Base-by-base conservation (phyloP, 768 basidiomycete species). In the Termitomyces eurrhizus region DNA sequence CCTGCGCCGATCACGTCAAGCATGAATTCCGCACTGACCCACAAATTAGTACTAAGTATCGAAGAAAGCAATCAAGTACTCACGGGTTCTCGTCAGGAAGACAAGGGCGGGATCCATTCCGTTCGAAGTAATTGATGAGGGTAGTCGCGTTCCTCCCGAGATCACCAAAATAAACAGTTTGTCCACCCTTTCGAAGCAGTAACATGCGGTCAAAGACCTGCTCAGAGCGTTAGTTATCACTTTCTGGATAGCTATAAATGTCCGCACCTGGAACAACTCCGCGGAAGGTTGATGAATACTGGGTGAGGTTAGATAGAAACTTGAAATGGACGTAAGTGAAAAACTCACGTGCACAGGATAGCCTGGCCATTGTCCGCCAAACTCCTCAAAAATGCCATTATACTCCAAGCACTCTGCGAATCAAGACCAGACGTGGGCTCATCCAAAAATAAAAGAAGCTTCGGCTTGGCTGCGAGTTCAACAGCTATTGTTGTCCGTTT, bases 391-490 rank as follows among this genome's bases (percentile, higher is more conserved):
- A 95, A 92, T 1, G 80, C 73, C 58, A 92, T 75, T 60, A 94
- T 92, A 12, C 86, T 87, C 90, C 91, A 92, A 3, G 92, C 92
- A 57, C 87, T 89, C 72, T 93, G 91, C 0, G 91, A 92, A 70
- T 93, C 92, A 16, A 95, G 77, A 33, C 93, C 92, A 42, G 90
- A 88, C 2, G 94, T 95, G 0, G 94, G 94, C 69, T 95, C 93
- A 66, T 95, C 93, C 49, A 94, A 74, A 78, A 95, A 95, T 33
- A 95, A 78, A 0, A 96, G 76, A 0, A 94, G 77, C 69, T 84
- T 83, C 0, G 92, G 93, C 85, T 86, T 94, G 6, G 92, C 90
- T 45, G 92, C 92, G 9, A 95, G 78, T 70, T 94, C 92, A 39
- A 94, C 92, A 29, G 83, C 93, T 60, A 95, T 95, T 0, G 92